Evolutionary conservation across 225 moss, liverwort and hornwort species (phyloP), one percentile per base, ranked within the genome.

Genomic region (Pleurozium schreberi): DNA sequence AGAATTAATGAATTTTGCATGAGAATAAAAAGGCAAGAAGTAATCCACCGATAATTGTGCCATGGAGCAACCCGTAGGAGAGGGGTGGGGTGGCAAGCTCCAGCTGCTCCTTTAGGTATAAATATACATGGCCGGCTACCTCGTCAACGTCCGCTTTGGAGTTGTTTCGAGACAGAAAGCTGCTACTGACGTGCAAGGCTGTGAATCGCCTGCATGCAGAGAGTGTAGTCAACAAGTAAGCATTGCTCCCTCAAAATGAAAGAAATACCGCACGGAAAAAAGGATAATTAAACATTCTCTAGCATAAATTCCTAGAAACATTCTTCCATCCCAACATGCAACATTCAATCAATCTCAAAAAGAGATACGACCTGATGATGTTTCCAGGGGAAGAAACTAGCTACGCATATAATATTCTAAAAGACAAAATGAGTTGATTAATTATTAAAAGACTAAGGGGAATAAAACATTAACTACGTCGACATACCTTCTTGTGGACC

Each of bases 61-160:
- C 97, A 93, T 99, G 97, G 62, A 99, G 97, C 91, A 99, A 93
- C 61, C 97, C 96, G 86, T 97, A 99, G 67, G 98, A 97, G 43
- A 95, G 93, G 64, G 96, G 93, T 45, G 96, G 92, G 75, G 93
- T 94, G 61, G 93, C 91, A 85, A 97, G 94, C 88, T 99, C 98
- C 80, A 99, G 90, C 91, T 97, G 96, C 93, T 99, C 98, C 93
- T 99, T 97, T 57, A 99, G 92, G 83, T 93, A 99, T 88, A 99
- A 92, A 88, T 99, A 99, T 60, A 94, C 97, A 93, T 99, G 98
- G 68, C 98, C 98, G 71, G 96, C 96, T 61, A 99, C 94, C 93
- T 99, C 98, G 83, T 96, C 95, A 81, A 96, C 94, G 61, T 95
- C 95, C 61, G 92, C 92, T 69, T 93, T 82, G 52, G 95, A 91